These are phyloP conservation scores for Russula sp. DNA, from an alignment of 768 basidiomycete species.

Conservation along the genomic window DNA sequence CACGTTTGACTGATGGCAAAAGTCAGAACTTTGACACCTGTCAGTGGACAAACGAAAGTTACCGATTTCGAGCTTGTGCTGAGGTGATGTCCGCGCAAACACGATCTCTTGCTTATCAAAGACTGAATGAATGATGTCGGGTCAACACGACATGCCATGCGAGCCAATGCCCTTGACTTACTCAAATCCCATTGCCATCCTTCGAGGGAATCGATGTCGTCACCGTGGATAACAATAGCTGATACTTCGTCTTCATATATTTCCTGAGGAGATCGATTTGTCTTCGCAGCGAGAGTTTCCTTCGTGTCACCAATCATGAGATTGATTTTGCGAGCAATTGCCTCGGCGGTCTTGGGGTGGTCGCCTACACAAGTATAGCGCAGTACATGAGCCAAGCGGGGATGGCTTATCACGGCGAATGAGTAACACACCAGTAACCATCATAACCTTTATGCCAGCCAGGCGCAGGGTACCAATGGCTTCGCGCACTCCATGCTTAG, in stretches of 20 bases:
- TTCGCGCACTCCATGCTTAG: conserved; percentile 64
- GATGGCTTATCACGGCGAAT: not conserved
- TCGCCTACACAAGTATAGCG: conserved; percentile 36
- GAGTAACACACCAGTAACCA: conserved; percentile 50
- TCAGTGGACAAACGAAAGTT: conserved; percentile 16
- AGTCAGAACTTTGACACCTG: not conserved
- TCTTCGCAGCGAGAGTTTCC: conserved; percentile 51
- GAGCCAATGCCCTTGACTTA: conserved; percentile 27
- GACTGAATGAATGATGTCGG: conserved; percentile 33
- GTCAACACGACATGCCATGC: not conserved
- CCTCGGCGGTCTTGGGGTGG: conserved; percentile 68
- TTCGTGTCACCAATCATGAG: conserved; percentile 59
- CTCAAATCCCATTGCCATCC: conserved; percentile 74
- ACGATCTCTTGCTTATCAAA: conserved; percentile 64
- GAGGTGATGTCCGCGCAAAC: conserved; percentile 63
- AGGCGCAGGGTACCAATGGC: conserved; percentile 64
- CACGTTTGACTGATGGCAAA: conserved; percentile 49
- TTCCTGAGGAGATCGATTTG: conserved; percentile 45
- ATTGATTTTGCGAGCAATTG: conserved; percentile 67
- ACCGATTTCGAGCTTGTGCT: conserved; percentile 71
- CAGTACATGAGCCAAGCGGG: not conserved
- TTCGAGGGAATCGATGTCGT: conserved; percentile 56
- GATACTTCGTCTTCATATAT: conserved; percentile 63
- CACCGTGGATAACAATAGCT: conserved; percentile 62
- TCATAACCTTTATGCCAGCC: conserved; percentile 71